These are phyloP conservation scores for Cytospora paraplurivora DNA, from an alignment of 2,329 filamentous ascomycete species.

Conservation along the genomic window DNA sequence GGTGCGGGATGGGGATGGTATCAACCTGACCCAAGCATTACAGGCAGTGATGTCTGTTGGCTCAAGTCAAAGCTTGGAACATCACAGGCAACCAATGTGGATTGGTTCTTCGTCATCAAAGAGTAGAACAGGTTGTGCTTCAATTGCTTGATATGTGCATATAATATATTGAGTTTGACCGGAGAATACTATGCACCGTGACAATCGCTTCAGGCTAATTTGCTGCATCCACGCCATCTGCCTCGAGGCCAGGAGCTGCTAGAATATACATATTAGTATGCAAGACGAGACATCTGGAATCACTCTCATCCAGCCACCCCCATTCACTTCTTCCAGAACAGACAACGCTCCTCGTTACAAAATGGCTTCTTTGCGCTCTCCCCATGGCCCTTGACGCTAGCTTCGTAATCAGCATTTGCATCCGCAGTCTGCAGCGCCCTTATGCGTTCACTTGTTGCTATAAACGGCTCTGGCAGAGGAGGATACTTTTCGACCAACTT, in stretches of 20 bases:
- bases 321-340: conserved; percentile 14
- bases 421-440: conserved; percentile 30
- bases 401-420: conserved; percentile 18
- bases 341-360: conserved; percentile 22
- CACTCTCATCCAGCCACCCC: background rate
- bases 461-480: conserved; percentile 36
- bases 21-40: conserved; percentile 9
- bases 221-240: no score
- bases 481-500: conserved; percentile 31
- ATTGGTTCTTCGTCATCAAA: conserved; percentile 14
- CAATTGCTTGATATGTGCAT: background rate
- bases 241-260: no score
- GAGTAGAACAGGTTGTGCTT: conserved; percentile 1
- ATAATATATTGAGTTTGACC: background rate
- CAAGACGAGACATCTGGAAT: no score
- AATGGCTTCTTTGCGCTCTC: conserved; percentile 31
- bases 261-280: no score
- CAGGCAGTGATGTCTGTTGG: conserved; percentile 10
- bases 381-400: conserved; percentile 14
- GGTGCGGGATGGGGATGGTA: conserved; percentile 17
- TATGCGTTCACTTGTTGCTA: conserved; percentile 35
- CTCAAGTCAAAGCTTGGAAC: conserved; percentile 15
- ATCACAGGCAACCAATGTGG: background rate
- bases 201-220: no score
- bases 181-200: background rate